Evolutionary conservation across 2,329 filamentous ascomycete species (phyloP).

Genomic region (Curvularia verruculosa): DNA sequence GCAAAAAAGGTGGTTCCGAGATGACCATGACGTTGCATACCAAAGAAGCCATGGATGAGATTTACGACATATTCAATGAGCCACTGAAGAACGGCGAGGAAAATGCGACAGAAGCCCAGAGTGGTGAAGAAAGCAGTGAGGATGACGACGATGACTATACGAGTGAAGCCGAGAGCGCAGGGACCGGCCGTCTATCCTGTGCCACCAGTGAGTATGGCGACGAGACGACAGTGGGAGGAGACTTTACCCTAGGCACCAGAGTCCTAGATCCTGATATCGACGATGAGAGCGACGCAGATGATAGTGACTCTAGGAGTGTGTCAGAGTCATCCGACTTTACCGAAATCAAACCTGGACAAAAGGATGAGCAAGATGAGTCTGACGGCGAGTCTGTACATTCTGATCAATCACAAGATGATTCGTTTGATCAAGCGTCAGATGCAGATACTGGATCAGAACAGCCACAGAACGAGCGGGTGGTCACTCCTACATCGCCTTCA

Average conservation of each 20-base stretch:
- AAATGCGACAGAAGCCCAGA: constrained; percentile 61
- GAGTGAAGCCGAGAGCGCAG: constrained; percentile 83
- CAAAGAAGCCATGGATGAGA: constrained; percentile 92
- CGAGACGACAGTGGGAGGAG: constrained; percentile 61
- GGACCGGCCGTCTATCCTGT: constrained; percentile 72
- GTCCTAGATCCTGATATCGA: constrained; percentile 47
- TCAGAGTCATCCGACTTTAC: constrained; percentile 92
- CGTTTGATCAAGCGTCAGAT: constrained; percentile 42
- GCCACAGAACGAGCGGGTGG: constrained; percentile 48
- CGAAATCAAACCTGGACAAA: constrained; percentile 71
- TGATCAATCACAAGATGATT: constrained; percentile 44
- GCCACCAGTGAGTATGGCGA: constrained; percentile 69
- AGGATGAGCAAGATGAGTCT: constrained; percentile 42
- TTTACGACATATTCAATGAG: constrained; percentile 96
- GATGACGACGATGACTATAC: constrained; percentile 72
- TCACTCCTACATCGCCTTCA: constrained; percentile 57
- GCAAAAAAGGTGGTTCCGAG: constrained; percentile 75
- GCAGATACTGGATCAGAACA: constrained; percentile 36
- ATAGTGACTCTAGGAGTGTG: constrained; percentile 55
- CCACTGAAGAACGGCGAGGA: constrained; percentile 65
- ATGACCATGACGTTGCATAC: constrained; percentile 99
- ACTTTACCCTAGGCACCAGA: constrained; percentile 54
- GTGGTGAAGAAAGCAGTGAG: constrained; percentile 70
- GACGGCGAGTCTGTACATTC: constrained; percentile 46
- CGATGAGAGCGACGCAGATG: constrained; percentile 42